Conservation (phyloP, 192 early-diverging fungal genomes). For the Podila verticillata region DNA sequence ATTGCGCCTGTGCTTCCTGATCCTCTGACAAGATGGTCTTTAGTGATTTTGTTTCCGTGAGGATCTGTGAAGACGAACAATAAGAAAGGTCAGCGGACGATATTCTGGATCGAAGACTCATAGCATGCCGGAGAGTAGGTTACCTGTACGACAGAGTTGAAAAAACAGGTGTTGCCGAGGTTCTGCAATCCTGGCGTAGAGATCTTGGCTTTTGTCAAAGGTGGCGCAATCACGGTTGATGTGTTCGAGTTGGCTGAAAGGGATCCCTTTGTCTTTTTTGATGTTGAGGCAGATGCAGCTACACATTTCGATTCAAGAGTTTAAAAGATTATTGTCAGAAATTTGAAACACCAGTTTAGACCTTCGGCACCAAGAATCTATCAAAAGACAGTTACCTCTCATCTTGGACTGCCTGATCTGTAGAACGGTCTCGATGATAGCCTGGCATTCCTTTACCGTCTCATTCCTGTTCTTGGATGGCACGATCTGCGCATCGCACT, state of each 20-base stretch:
- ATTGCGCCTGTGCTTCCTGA: not conserved
- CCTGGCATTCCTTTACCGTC: constrained; percentile 25
- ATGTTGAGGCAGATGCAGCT: constrained; percentile 5
- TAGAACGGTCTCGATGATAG: not conserved
- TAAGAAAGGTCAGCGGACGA: not conserved
- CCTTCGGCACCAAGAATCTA: not conserved
- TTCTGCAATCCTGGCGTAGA: constrained; percentile 69
- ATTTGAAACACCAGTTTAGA: no score
- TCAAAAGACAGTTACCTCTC: constrained; percentile 7
- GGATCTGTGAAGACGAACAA: constrained; percentile 5
- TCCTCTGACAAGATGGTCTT: constrained; percentile 30
- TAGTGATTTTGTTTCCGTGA: constrained; percentile 40
- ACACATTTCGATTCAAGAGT: not conserved
- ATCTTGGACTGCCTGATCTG: constrained; percentile 30
- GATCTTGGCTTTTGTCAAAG: constrained; percentile 20
- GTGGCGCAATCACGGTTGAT: not conserved
- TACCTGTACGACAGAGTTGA: constrained; percentile 79
- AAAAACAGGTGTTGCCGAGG: constrained; percentile 85
- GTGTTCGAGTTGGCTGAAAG: not conserved
- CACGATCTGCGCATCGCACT: constrained; percentile 25
- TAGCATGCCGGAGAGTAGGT: not conserved
- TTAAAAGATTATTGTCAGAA: not conserved
- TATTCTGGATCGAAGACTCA: not conserved
- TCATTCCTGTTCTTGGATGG: constrained; percentile 41
- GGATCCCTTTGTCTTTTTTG: constrained; percentile 20